phyloP scores from a whole-genome alignment of 2,329 filamentous ascomycete species.

The Cercospora sp. region DNA sequence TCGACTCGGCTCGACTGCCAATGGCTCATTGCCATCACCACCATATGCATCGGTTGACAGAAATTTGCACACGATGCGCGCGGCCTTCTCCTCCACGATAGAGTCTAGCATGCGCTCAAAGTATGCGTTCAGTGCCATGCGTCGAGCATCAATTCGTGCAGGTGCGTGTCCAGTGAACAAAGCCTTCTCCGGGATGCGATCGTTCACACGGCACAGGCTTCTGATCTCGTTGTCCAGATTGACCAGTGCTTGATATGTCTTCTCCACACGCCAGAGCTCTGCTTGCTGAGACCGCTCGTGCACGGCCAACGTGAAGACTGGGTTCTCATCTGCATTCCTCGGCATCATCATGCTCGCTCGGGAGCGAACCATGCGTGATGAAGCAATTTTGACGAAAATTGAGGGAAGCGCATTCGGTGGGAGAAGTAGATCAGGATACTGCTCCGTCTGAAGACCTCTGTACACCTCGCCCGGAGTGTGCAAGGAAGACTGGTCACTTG shows the following conservation, averaged over 20 bases:
- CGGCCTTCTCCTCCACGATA: constrained; percentile 72
- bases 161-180: constrained; percentile 92
- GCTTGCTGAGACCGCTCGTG: constrained; percentile 71
- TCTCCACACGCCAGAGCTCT: constrained; percentile 93
- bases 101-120: constrained; percentile 83
- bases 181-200: constrained; percentile 76
- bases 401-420: constrained; percentile 86
- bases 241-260: constrained; percentile 78
- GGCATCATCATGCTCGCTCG: constrained; percentile 78
- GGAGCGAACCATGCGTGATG: constrained; percentile 91
- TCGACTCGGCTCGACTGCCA: constrained; percentile 38
- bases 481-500: constrained; percentile 28
- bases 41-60: constrained; percentile 67
- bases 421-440: constrained; percentile 81
- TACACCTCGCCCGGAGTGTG: constrained; percentile 57
- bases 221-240: constrained; percentile 80
- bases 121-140: constrained; percentile 77
- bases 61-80: constrained; percentile 81
- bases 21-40: constrained; percentile 51
- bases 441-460: constrained; percentile 76
- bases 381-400: constrained; percentile 82
- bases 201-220: constrained; percentile 68
- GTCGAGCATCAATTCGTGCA: constrained; percentile 85
- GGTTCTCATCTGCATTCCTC: constrained; percentile 82
- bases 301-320: constrained; percentile 87